Evolutionary conservation across 2,329 filamentous ascomycete genomes (phyloP).

Genomic region (Nemania diffusa): DNA sequence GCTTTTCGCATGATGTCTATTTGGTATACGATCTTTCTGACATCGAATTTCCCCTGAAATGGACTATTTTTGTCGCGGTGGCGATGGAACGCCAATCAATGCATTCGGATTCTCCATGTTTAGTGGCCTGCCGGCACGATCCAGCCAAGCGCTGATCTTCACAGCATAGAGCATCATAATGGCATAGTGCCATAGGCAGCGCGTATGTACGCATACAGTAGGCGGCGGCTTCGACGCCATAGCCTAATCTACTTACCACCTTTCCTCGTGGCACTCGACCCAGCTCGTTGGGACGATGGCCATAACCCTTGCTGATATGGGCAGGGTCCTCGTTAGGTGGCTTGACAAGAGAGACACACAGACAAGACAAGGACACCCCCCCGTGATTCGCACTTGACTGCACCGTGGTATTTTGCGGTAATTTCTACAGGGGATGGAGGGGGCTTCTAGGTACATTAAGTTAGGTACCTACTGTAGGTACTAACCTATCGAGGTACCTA

Average conservation of each 20-base stretch:
- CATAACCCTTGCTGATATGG: slow-evolving; percentile 39
- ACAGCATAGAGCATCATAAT: background rate
- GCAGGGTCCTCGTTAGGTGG: slow-evolving; percentile 37
- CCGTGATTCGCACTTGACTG: slow-evolving; percentile 20
- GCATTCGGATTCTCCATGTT: slow-evolving; percentile 2
- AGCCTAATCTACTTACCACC: slow-evolving; percentile 24
- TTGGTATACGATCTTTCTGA: background rate
- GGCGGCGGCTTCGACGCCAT: slow-evolving; percentile 30
- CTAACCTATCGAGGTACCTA: background rate
- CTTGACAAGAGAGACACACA: slow-evolving; percentile 31
- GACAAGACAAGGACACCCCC: slow-evolving; percentile 27
- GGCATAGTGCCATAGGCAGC: background rate
- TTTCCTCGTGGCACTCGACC: slow-evolving; percentile 44
- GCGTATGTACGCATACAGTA: background rate
- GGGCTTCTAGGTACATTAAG: background rate
- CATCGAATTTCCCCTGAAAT: slow-evolving; percentile 17
- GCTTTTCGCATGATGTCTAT: slow-evolving; percentile 28
- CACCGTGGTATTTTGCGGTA: slow-evolving; percentile 25
- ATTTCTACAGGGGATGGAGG: slow-evolving; percentile 14
- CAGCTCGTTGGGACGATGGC: slow-evolving; percentile 42
- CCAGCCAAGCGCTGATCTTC: slow-evolving; percentile 25
- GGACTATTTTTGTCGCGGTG: slow-evolving; percentile 20
- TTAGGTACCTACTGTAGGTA: background rate
- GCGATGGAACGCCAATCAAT: background rate
- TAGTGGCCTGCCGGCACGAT: slow-evolving; percentile 20